These are phyloP conservation scores for Cyanodermella asteris DNA, from an alignment of 2,329 filamentous ascomycete species.

Conservation along the genomic window DNA sequence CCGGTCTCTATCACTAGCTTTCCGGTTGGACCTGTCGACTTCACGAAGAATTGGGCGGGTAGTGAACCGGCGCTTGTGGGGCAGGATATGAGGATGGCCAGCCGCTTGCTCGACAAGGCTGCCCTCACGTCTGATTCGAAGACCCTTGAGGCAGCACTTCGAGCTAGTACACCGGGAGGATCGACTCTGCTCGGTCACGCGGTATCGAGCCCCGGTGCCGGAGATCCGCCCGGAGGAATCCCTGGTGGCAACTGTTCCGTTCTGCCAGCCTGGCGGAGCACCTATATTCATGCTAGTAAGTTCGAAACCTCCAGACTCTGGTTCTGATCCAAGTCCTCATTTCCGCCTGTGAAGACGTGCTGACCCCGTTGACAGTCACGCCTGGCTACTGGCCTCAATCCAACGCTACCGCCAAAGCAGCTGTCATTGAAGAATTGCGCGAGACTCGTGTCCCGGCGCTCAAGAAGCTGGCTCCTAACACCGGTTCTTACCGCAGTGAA, in stretches of 20 bases:
- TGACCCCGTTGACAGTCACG: conserved; percentile 6
- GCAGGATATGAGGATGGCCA: conserved; percentile 8
- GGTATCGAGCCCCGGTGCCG: background rate
- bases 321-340: conserved; percentile 14
- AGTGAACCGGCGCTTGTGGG: conserved; percentile 10
- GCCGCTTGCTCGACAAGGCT: conserved; percentile 10
- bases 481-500: conserved; percentile 15
- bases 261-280: conserved; percentile 31
- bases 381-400: too few species aligned
- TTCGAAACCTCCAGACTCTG: too few species aligned
- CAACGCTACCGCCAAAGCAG: too few species aligned
- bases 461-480: conserved; percentile 5
- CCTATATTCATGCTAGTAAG: conserved; percentile 17
- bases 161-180: conserved; percentile 8
- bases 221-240: background rate
- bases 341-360: conserved; percentile 8
- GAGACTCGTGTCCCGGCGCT: conserved; percentile 23
- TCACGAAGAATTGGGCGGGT: too few species aligned
- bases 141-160: conserved; percentile 8
- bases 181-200: conserved; percentile 2
- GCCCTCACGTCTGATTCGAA: conserved; percentile 9
- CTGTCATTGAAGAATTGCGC: too few species aligned
- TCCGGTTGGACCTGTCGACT: too few species aligned
- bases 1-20: too few species aligned
- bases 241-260: conserved; percentile 22